Evolutionary conservation across 2,329 filamentous ascomycete genomes (phyloP), one percentile per base, ranked within the genome.

Genomic region (Neopestalotiopsis rosae): DNA sequence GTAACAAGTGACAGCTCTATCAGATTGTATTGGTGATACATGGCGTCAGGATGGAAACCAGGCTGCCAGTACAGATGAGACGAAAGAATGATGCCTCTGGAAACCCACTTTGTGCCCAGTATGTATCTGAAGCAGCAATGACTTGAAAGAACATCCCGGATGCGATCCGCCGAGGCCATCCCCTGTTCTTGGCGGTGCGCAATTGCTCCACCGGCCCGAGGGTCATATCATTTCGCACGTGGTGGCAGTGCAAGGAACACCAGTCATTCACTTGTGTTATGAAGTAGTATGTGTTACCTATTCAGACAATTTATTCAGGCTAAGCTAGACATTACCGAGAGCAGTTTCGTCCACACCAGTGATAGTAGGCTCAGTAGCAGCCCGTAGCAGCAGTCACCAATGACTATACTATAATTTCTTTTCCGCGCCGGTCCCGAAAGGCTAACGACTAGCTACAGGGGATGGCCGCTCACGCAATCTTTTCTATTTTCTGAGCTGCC

Each of bases 181-280:
- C 45, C 45, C 45, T 52, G 45, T 17, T 20, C 45, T 52, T 52
- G 45, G 45, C 45, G 45, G 45, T 20, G 45, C 45, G 17, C 45
- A 52, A 7, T 52, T 52, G 45, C 45, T 52, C 45, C 45, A 52
- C 45, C 45, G 45, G 45, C 45, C 45, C 45, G 45, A 52, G 45
- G 24, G 45, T 52, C 45, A 52, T 52, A 52, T 52, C 45, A 52
- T 52, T 52, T 52, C 45, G 45, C 45, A 52, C 45, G 45, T 52
- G 45, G 45, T 52, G 45, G 45, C 45, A 52, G 45, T 52, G 45
- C 45, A 52, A 52, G 45, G 45, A 20, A 49, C 34, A 52, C 7
- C 45, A 20, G 45, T 17, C 17, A 52, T 9, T 52, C 17, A 52
- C 34, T 38, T 52, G 14, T n/a, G 17, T n/a, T 13, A 52, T 20